Percentiles rank a stretch among this genome's conserved stretches.
Evolutionary conservation across 106 monocot genomes (phyloP).

Genomic region (Ottelia alismoides): DNA sequence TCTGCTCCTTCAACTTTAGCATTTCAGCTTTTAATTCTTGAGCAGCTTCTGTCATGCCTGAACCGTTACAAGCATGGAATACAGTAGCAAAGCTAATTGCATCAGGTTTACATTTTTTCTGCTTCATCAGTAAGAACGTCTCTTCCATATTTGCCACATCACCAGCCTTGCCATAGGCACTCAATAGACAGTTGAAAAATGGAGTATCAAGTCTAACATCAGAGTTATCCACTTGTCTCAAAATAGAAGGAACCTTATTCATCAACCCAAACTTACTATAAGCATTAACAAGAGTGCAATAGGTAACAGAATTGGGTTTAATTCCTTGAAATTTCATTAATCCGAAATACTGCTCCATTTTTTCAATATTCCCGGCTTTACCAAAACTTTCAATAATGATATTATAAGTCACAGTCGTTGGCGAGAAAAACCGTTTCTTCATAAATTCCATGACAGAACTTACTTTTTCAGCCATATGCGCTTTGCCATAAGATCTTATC

Average conservation of each 20-base stretch:
- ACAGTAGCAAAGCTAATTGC: constrained; percentile 55
- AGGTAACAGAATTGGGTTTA: constrained; percentile 81
- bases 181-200: constrained; percentile 85
- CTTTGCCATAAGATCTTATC: constrained; percentile 77
- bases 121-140: constrained; percentile 62
- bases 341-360: constrained; percentile 75
- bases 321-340: constrained; percentile 80
- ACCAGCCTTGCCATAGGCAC: constrained; percentile 77
- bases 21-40: constrained; percentile 31
- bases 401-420: constrained; percentile 59
- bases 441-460: constrained; percentile 48
- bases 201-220: constrained; percentile 62
- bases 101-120: constrained; percentile 75
- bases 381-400: constrained; percentile 75
- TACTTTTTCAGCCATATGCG: constrained; percentile 52
- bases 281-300: constrained; percentile 66
- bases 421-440: constrained; percentile 68
- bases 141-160: constrained; percentile 78
- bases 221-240: constrained; percentile 73
- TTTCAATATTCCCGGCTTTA: constrained; percentile 47
- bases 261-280: constrained; percentile 57
- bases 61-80: constrained; percentile 41
- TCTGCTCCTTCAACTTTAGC: constrained; percentile 3
- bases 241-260: constrained; percentile 47
- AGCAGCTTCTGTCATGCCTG: constrained; percentile 55